A percentile compares a stretch with the other conserved stretches of the same genome.
Evolutionary conservation across 306 rosid genomes (phyloP).

Genomic region (Prunus fruticosa): DNA sequence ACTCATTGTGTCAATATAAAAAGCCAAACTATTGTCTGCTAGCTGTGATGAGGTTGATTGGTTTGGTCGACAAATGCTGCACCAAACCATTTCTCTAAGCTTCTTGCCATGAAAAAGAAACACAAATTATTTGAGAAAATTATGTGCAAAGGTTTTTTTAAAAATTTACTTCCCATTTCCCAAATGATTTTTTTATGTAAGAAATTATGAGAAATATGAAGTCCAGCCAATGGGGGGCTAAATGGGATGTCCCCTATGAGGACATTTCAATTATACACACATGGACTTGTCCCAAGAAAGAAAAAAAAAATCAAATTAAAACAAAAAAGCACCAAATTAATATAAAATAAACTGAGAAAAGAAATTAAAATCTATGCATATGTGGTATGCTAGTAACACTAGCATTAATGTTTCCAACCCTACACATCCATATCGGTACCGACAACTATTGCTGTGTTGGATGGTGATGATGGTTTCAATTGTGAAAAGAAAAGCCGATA

Average conservation of each 20-base stretch:
- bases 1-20: neutral
- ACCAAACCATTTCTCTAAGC: no score
- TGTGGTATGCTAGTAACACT: slow-evolving; percentile 6
- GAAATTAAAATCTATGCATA: neutral
- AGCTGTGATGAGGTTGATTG: no score
- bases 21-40: neutral
- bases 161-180: neutral
- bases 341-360: neutral
- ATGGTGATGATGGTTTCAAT: slow-evolving; percentile 47
- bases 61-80: no score
- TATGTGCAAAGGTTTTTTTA: neutral
- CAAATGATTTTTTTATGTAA: neutral
- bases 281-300: slow-evolving; percentile 48
- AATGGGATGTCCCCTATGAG: slow-evolving; percentile 32
- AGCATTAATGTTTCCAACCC: slow-evolving; percentile 55
- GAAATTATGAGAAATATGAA: slow-evolving; percentile 18
- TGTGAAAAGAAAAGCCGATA: slow-evolving; percentile 28
- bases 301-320: neutral
- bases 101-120: no score
- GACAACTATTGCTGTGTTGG: slow-evolving; percentile 53
- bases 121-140: neutral
- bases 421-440: slow-evolving; percentile 44
- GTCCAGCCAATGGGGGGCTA: slow-evolving; percentile 23
- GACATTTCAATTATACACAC: slow-evolving; percentile 53
- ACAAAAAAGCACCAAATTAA: neutral